These are phyloP conservation scores for Cercospora sp. DNA, from an alignment of 2,329 filamentous ascomycete genomes.

Conservation along the genomic window DNA sequence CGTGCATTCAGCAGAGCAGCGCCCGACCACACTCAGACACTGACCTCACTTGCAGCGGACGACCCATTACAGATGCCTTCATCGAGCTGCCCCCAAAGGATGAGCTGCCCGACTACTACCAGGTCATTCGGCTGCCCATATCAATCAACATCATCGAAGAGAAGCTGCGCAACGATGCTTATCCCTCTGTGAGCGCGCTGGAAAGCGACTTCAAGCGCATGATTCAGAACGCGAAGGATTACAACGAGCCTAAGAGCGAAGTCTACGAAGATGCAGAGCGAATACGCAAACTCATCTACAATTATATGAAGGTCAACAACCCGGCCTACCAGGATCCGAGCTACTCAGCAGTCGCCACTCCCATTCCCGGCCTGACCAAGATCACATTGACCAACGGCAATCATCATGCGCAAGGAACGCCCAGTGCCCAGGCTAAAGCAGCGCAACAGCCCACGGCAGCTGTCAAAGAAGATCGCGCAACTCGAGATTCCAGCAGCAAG, in stretches of 20 bases:
- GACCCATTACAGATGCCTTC: constrained; percentile 72
- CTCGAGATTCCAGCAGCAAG: constrained; percentile 23
- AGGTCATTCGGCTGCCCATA: constrained; percentile 73
- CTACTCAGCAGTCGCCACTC: constrained; percentile 73
- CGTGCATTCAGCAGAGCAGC: constrained; percentile 35
- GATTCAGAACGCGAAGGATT: constrained; percentile 83
- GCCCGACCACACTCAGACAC: constrained; percentile 13
- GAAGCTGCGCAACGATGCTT: constrained; percentile 69
- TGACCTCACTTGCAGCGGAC: constrained; percentile 54
- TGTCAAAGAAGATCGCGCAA: constrained; percentile 30
- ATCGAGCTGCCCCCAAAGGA: constrained; percentile 60
- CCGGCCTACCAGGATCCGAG: constrained; percentile 70
- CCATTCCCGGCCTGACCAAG: constrained; percentile 55
- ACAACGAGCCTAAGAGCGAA: constrained; percentile 70
- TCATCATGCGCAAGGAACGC: constrained; percentile 19
- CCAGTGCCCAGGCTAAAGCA: constrained; percentile 12
- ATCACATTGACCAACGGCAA: constrained; percentile 26
- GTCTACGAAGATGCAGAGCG: constrained; percentile 83
- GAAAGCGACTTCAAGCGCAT: constrained; percentile 87
- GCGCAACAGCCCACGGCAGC: constrained; percentile 19
- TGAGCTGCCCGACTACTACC: constrained; percentile 72
- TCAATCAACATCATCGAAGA: constrained; percentile 74
- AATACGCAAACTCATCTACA: constrained; percentile 80
- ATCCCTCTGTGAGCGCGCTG: constrained; percentile 68
- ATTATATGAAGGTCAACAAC: constrained; percentile 84